phyloP scores from a whole-genome alignment of 2,329 filamentous ascomycete genomes.

The Nothophaeocryptopus gaeumannii region DNA sequence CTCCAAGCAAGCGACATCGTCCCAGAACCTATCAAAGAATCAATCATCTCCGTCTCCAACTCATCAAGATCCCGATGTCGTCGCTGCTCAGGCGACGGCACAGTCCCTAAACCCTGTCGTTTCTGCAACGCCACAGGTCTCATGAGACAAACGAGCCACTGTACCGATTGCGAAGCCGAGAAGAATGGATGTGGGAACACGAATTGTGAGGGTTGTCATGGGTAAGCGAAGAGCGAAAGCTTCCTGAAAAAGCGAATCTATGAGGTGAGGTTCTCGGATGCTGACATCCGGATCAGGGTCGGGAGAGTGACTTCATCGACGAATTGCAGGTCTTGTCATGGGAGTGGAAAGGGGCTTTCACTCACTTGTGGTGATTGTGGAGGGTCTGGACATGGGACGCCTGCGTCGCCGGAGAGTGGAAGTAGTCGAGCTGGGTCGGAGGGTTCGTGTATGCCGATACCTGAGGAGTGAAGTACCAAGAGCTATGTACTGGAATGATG shows the following conservation, averaged over 20 bases:
- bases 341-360: constrained; percentile 12
- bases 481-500: too few relatives aligned
- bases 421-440: neutral
- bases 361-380: constrained; percentile 19
- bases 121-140: constrained; percentile 18
- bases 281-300: too few relatives aligned
- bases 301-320: too few relatives aligned
- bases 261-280: too few relatives aligned
- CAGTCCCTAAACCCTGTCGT: constrained; percentile 14
- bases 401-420: constrained; percentile 1
- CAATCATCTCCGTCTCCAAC: neutral
- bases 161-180: constrained; percentile 16
- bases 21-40: neutral
- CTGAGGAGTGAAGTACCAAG: neutral
- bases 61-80: constrained; percentile 1
- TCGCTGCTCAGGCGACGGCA: constrained; percentile 14
- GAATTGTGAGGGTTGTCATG: constrained; percentile 14
- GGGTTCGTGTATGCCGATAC: neutral
- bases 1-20: constrained; percentile 6
- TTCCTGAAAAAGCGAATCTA: neutral
- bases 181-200: constrained; percentile 20
- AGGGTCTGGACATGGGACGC: constrained; percentile 6
- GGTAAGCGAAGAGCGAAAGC: neutral
- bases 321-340: constrained; percentile 9
- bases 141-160: neutral